These are phyloP conservation scores for Datura wrightii DNA, from an alignment of 257 asterid genomes.

Conservation along the genomic window DNA sequence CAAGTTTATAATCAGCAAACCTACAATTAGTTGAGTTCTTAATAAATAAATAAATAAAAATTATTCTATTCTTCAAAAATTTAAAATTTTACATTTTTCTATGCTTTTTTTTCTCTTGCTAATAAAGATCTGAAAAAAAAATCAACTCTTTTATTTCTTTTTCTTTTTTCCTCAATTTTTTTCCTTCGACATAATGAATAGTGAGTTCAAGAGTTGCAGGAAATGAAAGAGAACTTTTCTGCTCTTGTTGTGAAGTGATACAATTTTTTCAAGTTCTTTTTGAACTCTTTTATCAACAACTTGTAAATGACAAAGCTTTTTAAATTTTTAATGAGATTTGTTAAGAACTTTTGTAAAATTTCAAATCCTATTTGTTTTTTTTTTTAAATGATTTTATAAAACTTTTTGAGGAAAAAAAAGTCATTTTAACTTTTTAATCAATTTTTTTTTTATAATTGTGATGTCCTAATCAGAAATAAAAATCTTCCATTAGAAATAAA, in stretches of 20 bases:
- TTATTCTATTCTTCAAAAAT: background rate
- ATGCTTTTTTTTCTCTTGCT: too few relatives aligned
- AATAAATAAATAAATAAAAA: too few relatives aligned
- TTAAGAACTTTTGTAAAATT: background rate
- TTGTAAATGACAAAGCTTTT: background rate
- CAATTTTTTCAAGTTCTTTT: conserved; percentile 49
- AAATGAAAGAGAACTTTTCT: conserved; percentile 48
- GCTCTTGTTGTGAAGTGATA: conserved; percentile 46
- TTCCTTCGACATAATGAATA: conserved; percentile 32
- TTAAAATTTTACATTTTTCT: too few relatives aligned
- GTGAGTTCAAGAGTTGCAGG: conserved; percentile 39
- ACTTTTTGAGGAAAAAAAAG: too few relatives aligned
- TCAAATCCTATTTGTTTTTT: background rate
- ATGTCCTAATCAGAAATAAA: too few relatives aligned
- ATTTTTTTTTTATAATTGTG: too few relatives aligned
- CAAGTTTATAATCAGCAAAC: background rate
- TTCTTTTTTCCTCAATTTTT: background rate
- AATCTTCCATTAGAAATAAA: too few relatives aligned
- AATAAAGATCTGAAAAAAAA: background rate
- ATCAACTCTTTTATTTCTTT: background rate
- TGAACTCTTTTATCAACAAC: background rate
- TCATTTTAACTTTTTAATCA: too few relatives aligned
- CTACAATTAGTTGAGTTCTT: background rate
- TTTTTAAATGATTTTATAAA: too few relatives aligned
- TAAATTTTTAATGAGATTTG: background rate